phyloP scores from a whole-genome alignment of 2,329 filamentous ascomycete species.

The Pestalotiopsis sp. region DNA sequence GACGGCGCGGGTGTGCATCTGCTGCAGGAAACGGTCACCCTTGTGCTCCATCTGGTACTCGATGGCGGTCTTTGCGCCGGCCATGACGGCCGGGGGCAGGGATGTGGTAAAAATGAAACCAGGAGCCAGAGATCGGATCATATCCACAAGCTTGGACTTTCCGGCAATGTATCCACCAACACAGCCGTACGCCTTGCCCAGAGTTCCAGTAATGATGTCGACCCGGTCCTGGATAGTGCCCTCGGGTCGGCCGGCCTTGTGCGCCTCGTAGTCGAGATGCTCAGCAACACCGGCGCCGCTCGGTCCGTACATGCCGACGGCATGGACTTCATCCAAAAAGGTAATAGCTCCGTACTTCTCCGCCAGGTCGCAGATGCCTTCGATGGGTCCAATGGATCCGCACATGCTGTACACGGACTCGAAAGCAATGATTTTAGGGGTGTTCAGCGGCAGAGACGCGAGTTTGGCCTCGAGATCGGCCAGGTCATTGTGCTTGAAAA shows the following conservation, averaged over 20 bases:
- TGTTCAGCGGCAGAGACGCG: conserved; percentile 78
- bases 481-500: conserved; percentile 99
- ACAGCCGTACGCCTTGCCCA: conserved; percentile 97
- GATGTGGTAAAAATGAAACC: conserved; percentile 99
- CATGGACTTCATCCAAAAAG: conserved; percentile 97
- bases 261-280: conserved; percentile 91
- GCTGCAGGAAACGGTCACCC: conserved; percentile 88
- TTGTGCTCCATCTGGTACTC: conserved; percentile 88
- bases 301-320: conserved; percentile 98
- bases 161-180: conserved; percentile 98
- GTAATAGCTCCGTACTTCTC: conserved; percentile 98
- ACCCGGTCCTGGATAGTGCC: conserved; percentile 94
- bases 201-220: conserved; percentile 95
- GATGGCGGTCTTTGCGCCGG: conserved; percentile 86
- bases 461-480: conserved; percentile 90
- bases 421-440: conserved; percentile 97
- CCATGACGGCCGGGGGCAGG: conserved; percentile 94
- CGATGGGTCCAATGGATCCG: conserved; percentile 93
- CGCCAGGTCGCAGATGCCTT: conserved; percentile 91
- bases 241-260: conserved; percentile 70
- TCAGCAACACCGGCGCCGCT: conserved; percentile 94
- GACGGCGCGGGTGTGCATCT: conserved; percentile 92
- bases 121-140: conserved; percentile 89
- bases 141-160: conserved; percentile 82
- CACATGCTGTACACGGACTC: conserved; percentile 99